Percentiles rank a stretch among this genome's conserved stretches.
phyloP scores from a whole-genome alignment of 2,329 filamentous ascomycete genomes.

The Fusarium sp. region DNA sequence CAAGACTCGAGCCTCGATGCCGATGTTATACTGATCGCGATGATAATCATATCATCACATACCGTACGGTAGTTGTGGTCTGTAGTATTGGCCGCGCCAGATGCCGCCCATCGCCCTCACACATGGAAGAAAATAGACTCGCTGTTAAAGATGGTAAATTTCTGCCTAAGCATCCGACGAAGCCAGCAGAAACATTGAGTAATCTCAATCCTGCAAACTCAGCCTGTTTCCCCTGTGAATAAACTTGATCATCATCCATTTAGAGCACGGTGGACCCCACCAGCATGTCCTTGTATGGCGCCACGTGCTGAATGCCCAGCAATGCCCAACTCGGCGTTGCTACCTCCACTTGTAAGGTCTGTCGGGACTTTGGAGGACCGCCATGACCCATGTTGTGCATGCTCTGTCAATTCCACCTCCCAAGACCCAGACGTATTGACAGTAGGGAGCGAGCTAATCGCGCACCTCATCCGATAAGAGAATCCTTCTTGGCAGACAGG shows the following conservation, averaged over 20 bases:
- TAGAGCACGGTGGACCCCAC: constrained; percentile 36
- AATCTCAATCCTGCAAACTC: constrained; percentile 6
- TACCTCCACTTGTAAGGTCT: constrained; percentile 24
- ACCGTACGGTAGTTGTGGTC: constrained; percentile 2
- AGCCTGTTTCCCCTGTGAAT: constrained; percentile 19
- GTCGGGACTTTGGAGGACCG: constrained; percentile 8
- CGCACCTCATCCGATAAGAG: constrained; percentile 19
- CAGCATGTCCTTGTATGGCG: constrained; percentile 43
- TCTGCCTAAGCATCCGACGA: constrained; percentile 22
- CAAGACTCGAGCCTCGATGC: constrained; percentile 6
- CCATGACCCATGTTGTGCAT: constrained; percentile 15
- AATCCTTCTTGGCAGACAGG: constrained; percentile 12
- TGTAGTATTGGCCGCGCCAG: not conserved
- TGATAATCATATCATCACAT: constrained; percentile 10
- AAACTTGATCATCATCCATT: constrained; percentile 35
- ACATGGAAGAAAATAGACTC: not conserved
- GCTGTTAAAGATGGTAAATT: constrained; percentile 17
- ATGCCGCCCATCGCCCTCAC: constrained; percentile 2
- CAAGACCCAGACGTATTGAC: not conserved
- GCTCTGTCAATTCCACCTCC: constrained; percentile 18
- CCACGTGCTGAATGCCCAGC: constrained; percentile 43
- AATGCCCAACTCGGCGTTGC: constrained; percentile 38
- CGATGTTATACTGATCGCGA: constrained; percentile 11
- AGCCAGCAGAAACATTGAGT: constrained; percentile 10
- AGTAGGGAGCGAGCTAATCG: constrained; percentile 22